Evolutionary conservation across 768 basidiomycete species (phyloP).

Genomic region (Auriscalpium vulgare): DNA sequence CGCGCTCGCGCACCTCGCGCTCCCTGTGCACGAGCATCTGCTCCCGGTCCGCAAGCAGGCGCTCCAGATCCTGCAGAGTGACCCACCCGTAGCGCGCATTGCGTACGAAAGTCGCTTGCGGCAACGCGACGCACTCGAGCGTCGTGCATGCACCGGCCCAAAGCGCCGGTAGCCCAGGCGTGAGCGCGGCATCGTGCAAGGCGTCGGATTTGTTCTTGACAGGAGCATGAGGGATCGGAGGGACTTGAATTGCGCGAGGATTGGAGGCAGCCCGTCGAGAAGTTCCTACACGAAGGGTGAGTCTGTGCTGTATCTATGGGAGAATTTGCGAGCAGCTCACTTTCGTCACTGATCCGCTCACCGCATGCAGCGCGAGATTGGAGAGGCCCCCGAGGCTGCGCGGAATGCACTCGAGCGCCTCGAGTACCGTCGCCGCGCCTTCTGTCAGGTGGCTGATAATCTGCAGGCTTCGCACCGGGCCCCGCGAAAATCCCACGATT

Average conservation of each 20-base stretch:
- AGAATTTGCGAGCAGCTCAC: slow-evolving; percentile 5
- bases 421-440: slow-evolving; percentile 12
- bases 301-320: no score
- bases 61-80: slow-evolving; percentile 15
- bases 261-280: slow-evolving; percentile 13
- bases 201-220: slow-evolving; percentile 17
- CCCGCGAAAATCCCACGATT: slow-evolving; percentile 17
- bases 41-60: slow-evolving; percentile 8
- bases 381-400: slow-evolving; percentile 13
- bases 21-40: slow-evolving; percentile 2
- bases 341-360: slow-evolving; percentile 18
- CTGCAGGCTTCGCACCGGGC: slow-evolving; percentile 17
- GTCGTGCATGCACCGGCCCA: slow-evolving; percentile 19
- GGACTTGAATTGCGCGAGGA: slow-evolving; percentile 17
- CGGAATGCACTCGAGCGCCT: slow-evolving; percentile 16
- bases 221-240: slow-evolving; percentile 19
- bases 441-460: slow-evolving; percentile 17
- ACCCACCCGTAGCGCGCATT: slow-evolving; percentile 17
- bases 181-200: slow-evolving; percentile 10
- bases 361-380: slow-evolving; percentile 18
- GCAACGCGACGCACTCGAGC: slow-evolving; percentile 19
- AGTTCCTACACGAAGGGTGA: slow-evolving; percentile 14
- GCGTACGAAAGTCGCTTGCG: slow-evolving; percentile 15
- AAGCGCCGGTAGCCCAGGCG: slow-evolving; percentile 6
- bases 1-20: slow-evolving; percentile 2